Conservation (phyloP, 371 early-diverging fungal genomes). For the Smittium culicis region DNA sequence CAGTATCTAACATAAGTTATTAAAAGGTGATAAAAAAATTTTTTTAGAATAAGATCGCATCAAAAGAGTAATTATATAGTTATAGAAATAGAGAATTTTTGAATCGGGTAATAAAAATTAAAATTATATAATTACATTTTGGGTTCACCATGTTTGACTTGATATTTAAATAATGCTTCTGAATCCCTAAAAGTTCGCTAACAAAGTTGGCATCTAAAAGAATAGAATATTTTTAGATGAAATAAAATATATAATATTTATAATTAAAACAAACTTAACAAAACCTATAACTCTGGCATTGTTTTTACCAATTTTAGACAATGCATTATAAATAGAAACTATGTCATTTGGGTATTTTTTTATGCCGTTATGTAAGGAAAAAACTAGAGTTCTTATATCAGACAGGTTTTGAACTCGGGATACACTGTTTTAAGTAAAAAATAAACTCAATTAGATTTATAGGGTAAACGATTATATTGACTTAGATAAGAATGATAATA, state of each 20-base stretch:
- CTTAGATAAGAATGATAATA: constrained; percentile 38
- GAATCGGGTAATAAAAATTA: neutral
- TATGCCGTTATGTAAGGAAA: constrained; percentile 42
- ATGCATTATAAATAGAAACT: constrained; percentile 46
- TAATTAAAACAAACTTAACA: neutral
- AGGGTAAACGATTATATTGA: neutral
- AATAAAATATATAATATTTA: neutral
- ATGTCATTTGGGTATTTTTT: constrained; percentile 51
- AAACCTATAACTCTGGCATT: constrained; percentile 46
- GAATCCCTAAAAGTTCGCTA: constrained; percentile 42
- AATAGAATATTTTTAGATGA: neutral
- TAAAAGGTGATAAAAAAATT: too few species aligned
- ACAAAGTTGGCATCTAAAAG: constrained; percentile 25
- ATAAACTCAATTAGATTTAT: neutral
- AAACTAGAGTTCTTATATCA: constrained; percentile 28
- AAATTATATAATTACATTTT: constrained; percentile 16
- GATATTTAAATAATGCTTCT: constrained; percentile 46
- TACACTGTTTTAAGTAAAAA: constrained; percentile 4
- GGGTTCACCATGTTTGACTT: constrained; percentile 52
- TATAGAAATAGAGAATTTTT: constrained; percentile 18
- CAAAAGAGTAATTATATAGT: too few species aligned
- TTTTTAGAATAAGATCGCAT: too few species aligned
- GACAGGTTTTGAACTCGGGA: constrained; percentile 11
- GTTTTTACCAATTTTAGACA: constrained; percentile 42
- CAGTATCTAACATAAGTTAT: constrained; percentile 41